A percentile compares a stretch with the other conserved stretches of the same genome.
Conservation (phyloP, 768 basidiomycete genomes). For the Russula vinacea region DNA sequence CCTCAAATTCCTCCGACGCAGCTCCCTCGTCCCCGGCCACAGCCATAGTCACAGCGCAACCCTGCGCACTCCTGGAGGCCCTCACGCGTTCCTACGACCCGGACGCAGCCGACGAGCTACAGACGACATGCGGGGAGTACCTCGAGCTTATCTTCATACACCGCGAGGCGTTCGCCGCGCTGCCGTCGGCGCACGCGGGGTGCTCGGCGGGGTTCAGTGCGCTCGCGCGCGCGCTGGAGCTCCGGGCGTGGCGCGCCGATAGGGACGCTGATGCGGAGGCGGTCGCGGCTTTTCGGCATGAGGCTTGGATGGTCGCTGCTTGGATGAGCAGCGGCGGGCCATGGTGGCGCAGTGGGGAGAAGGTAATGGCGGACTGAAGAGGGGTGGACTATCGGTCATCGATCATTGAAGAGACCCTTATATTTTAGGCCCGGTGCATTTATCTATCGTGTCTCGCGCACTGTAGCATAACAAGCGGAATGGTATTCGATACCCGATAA, state of each 20-base stretch:
- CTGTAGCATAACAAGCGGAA: constrained; percentile 26
- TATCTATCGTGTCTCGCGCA: constrained; percentile 7
- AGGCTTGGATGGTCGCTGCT: constrained; percentile 55
- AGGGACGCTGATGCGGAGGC: constrained; percentile 69
- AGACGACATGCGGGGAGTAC: constrained; percentile 69
- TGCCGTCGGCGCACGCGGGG: constrained; percentile 57
- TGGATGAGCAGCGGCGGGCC: constrained; percentile 27
- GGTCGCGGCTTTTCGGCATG: constrained; percentile 62
- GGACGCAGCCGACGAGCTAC: constrained; percentile 34
- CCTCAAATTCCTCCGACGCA: constrained; percentile 30
- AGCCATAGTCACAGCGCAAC: neutral
- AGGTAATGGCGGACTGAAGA: constrained; percentile 10
- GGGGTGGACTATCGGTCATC: neutral
- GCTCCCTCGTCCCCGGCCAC: neutral
- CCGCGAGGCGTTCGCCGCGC: constrained; percentile 62
- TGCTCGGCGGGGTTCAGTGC: constrained; percentile 65
- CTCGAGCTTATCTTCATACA: constrained; percentile 77
- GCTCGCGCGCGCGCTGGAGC: constrained; percentile 61
- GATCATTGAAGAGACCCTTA: neutral
- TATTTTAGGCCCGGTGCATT: neutral
- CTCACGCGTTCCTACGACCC: constrained; percentile 32
- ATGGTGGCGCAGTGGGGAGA: constrained; percentile 29
- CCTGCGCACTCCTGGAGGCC: constrained; percentile 37
- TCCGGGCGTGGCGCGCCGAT: constrained; percentile 65
- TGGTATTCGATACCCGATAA: constrained; percentile 11